Conservation (phyloP, 2,329 filamentous ascomycete genomes). For the Monosporascus sp. region DNA sequence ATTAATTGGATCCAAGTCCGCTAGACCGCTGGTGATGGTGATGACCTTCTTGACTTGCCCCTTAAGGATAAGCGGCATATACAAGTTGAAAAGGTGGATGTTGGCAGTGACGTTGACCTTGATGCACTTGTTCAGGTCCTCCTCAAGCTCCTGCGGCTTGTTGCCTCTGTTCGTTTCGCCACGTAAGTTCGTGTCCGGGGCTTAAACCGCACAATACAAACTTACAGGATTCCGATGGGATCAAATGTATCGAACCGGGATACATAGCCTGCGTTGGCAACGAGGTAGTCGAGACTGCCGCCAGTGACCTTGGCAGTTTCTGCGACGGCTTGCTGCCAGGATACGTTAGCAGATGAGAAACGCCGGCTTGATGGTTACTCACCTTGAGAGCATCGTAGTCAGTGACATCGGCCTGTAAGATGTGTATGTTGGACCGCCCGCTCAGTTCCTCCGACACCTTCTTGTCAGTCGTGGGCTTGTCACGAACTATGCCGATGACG, state of each 20-base stretch:
- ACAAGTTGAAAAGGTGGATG: slow-evolving; percentile 46
- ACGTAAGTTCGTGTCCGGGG: background rate
- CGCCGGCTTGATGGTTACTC: background rate
- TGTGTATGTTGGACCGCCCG: slow-evolving; percentile 34
- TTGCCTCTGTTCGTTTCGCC: slow-evolving; percentile 15
- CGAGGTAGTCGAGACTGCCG: slow-evolving; percentile 43
- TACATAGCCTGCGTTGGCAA: slow-evolving; percentile 41
- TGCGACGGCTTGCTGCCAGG: slow-evolving; percentile 13
- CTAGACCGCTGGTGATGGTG: slow-evolving; percentile 40
- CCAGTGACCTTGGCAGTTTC: slow-evolving; percentile 24
- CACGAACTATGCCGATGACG: slow-evolving; percentile 42
- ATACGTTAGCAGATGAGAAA: too few species aligned
- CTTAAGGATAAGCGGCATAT: slow-evolving; percentile 45
- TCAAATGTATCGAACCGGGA: slow-evolving; percentile 12
- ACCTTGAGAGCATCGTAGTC: slow-evolving; percentile 34
- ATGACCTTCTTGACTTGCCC: slow-evolving; percentile 50
- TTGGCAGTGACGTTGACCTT: slow-evolving; percentile 45
- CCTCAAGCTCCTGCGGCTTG: slow-evolving; percentile 27
- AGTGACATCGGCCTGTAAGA: slow-evolving; percentile 41
- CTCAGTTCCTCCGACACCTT: slow-evolving; percentile 34
- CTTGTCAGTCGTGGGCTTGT: slow-evolving; percentile 37
- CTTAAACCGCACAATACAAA: background rate
- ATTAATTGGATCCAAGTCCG: slow-evolving; percentile 31
- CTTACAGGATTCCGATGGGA: slow-evolving; percentile 32
- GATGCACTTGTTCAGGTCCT: slow-evolving; percentile 29